Evolutionary conservation across 805 yeast species (phyloP).

Genomic region (Millerago galiae): DNA sequence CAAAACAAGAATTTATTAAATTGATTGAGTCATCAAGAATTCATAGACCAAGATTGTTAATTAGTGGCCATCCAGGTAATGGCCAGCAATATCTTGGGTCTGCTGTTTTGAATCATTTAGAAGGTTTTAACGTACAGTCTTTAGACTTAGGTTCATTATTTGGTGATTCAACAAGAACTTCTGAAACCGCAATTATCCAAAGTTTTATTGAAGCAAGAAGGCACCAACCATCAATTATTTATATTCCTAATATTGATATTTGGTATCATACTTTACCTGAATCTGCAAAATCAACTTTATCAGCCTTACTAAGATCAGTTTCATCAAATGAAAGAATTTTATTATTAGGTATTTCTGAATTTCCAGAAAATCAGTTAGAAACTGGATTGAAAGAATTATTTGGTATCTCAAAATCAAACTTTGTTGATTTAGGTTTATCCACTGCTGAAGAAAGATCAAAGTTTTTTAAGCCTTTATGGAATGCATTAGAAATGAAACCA

Average conservation of each 20-base stretch:
- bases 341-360: conserved; percentile 65
- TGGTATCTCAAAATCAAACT: conserved; percentile 46
- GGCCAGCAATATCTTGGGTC: conserved; percentile 85
- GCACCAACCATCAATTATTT: conserved; percentile 82
- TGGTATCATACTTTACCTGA: conserved; percentile 67
- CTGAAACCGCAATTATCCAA: conserved; percentile 81
- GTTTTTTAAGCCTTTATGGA: conserved; percentile 52
- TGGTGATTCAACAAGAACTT: conserved; percentile 72
- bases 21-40: conserved; percentile 52
- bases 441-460: conserved; percentile 36
- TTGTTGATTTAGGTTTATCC: conserved; percentile 41
- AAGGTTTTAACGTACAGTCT: conserved; percentile 84
- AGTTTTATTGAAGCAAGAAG: conserved; percentile 81
- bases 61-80: conserved; percentile 68
- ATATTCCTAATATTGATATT: conserved; percentile 74
- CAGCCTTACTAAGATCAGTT: conserved; percentile 61
- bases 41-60: conserved; percentile 73
- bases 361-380: conserved; percentile 32
- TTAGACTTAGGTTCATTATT: conserved; percentile 73
- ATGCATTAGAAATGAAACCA: conserved; percentile 62
- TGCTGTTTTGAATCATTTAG: conserved; percentile 75
- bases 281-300: conserved; percentile 65
- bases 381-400: conserved; percentile 48
- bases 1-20: conserved; percentile 54
- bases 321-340: conserved; percentile 68